phyloP scores from a whole-genome alignment of 2,329 filamentous ascomycete species.

The Alternaria tenuissima region DNA sequence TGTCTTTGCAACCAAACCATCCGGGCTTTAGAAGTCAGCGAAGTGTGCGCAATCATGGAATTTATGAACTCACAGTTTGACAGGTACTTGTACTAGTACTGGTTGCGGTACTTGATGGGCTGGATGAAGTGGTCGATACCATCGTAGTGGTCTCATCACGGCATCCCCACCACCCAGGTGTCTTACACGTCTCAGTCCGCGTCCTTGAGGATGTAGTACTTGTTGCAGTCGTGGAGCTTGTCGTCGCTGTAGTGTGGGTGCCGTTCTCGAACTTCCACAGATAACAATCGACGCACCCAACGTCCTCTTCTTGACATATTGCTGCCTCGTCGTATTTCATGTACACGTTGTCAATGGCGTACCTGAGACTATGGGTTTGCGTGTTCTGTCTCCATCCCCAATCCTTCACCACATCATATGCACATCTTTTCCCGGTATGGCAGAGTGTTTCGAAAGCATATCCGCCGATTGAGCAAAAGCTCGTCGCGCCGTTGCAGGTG shows the following conservation, averaged over 20 bases:
- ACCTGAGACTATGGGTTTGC: conserved; percentile 41
- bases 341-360: conserved; percentile 49
- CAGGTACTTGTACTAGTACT: conserved; percentile 46
- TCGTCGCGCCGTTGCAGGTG: conserved; percentile 46
- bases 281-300: conserved; percentile 47
- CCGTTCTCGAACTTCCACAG: conserved; percentile 50
- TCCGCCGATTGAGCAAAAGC: conserved; percentile 48
- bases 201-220: conserved; percentile 37
- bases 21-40: conserved; percentile 37
- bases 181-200: conserved; percentile 48
- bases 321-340: conserved; percentile 45
- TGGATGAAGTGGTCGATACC: conserved; percentile 30
- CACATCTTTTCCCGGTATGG: conserved; percentile 47
- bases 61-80: conserved; percentile 37
- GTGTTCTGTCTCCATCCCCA: conserved; percentile 49
- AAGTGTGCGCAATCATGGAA: neutral
- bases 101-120: conserved; percentile 31
- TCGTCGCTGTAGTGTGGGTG: conserved; percentile 39
- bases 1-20: conserved; percentile 50
- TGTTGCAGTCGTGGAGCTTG: conserved; percentile 35
- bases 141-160: conserved; percentile 44
- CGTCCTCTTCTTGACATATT: conserved; percentile 45
- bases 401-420: conserved; percentile 49
- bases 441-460: conserved; percentile 49
- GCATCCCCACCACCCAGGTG: conserved; percentile 51